A percentile compares a stretch with the other conserved stretches of the same genome.
These are phyloP conservation scores for Aurantiochytrium sp. DNA, from an alignment of 108 stramenopile species.

Conservation along the genomic window DNA sequence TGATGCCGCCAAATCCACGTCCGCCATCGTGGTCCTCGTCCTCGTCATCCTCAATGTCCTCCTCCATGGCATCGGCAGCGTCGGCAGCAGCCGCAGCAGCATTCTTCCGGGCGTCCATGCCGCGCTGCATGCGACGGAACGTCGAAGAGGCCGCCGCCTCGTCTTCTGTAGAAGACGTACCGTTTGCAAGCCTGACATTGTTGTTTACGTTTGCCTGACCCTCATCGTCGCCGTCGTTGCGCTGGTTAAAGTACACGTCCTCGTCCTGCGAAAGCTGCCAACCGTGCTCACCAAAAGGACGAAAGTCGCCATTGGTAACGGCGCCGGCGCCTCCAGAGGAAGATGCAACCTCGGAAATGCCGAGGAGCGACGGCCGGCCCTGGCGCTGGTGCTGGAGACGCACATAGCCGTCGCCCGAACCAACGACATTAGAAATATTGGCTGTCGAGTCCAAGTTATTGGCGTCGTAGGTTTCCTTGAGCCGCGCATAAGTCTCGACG, in stretches of 20 bases:
- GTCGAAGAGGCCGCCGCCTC: neutral
- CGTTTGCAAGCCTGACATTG: too few relatives aligned
- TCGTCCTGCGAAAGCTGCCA: neutral
- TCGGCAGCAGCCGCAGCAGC: neutral
- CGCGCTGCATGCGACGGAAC: neutral
- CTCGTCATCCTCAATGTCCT: neutral
- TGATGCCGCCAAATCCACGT: neutral
- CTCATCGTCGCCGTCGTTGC: neutral
- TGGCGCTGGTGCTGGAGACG: slow-evolving; percentile 20
- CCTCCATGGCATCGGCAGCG: neutral
- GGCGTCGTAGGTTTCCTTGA: neutral
- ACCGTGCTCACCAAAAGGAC: neutral
- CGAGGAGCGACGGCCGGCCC: neutral
- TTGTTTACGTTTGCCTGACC: too few relatives aligned
- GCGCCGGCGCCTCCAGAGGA: neutral
- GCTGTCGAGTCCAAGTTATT: neutral
- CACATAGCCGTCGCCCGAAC: slow-evolving; percentile 19
- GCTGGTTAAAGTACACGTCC: slow-evolving; percentile 1
- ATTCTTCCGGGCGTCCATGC: neutral
- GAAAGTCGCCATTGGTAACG: neutral
- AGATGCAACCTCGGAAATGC: neutral
- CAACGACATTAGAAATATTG: slow-evolving; percentile 9
- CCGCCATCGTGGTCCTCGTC: neutral
- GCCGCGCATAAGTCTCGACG: slow-evolving; percentile 26
- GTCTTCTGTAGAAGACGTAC: neutral